Conservation (phyloP, 306 rosid species). For the Arachis hypogaea region DNA sequence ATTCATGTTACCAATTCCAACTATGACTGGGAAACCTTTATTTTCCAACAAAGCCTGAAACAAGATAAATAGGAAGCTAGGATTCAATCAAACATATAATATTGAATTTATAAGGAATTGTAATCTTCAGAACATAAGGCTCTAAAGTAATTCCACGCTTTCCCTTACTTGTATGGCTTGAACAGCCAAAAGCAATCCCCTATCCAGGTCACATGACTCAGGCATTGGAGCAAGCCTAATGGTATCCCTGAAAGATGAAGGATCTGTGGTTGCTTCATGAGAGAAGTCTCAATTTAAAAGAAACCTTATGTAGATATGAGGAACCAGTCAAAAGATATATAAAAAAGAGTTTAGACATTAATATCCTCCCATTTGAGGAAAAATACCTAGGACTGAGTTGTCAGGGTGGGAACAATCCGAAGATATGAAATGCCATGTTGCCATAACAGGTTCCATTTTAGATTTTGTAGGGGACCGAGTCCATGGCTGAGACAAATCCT, state of each 20-base stretch:
- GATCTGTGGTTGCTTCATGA: constrained; percentile 99
- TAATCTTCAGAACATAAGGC: constrained; percentile 40
- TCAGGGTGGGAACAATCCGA: constrained; percentile 60
- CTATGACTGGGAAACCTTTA: constrained; percentile 90
- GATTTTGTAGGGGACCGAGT: constrained; percentile 96
- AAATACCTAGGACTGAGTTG: constrained; percentile 72
- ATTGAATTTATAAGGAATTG: constrained; percentile 22
- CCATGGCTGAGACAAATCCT: constrained; percentile 97
- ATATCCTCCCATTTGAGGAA: constrained; percentile 46
- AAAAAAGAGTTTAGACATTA: constrained; percentile 22
- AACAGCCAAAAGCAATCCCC: constrained; percentile 97
- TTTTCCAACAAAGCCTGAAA: constrained; percentile 98
- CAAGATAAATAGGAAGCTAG: constrained; percentile 34
- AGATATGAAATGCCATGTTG: constrained; percentile 80
- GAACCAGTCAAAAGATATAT: constrained; percentile 33
- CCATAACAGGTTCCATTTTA: constrained; percentile 82
- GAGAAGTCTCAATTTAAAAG: constrained; percentile 58
- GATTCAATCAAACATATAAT: constrained; percentile 41
- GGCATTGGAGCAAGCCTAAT: constrained; percentile 96
- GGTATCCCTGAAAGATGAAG: constrained; percentile 92
- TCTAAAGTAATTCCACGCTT: constrained; percentile 39
- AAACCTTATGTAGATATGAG: constrained; percentile 35
- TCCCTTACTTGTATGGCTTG: constrained; percentile 93
- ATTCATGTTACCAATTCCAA: constrained; percentile 85
- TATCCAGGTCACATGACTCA: constrained; percentile 93